Percentiles rank a stretch among this genome's conserved stretches.
Evolutionary conservation across 768 basidiomycete genomes (phyloP).

Genomic region (Dioszegia hungarica): DNA sequence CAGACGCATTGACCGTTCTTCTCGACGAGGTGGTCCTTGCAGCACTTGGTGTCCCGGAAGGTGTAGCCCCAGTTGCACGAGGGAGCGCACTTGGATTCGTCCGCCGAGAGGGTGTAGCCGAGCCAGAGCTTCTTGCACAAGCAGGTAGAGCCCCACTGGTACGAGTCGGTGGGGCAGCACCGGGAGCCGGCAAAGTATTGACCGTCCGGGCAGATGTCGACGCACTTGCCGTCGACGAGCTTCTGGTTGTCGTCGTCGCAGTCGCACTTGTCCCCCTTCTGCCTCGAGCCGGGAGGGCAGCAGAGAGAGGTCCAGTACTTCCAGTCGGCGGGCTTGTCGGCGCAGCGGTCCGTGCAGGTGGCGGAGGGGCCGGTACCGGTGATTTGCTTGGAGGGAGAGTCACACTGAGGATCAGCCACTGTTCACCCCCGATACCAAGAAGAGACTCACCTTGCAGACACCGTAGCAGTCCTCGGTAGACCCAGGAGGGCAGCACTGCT

Average conservation of each 20-base stretch:
- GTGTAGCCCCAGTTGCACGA: slow-evolving; percentile 1
- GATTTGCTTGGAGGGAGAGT: neutral
- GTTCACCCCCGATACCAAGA: neutral
- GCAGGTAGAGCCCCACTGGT: neutral
- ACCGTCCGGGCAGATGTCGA: slow-evolving; percentile 1
- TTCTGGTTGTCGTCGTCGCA: slow-evolving; percentile 10
- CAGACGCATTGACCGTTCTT: slow-evolving; percentile 22
- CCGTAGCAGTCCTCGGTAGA: slow-evolving; percentile 12
- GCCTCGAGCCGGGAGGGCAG: slow-evolving; percentile 1
- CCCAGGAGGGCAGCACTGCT: slow-evolving; percentile 20
- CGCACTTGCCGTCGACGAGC: neutral
- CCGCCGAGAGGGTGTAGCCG: slow-evolving; percentile 1
- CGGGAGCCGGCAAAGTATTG: slow-evolving; percentile 7
- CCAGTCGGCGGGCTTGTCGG: neutral
- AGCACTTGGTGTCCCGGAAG: slow-evolving; percentile 9
- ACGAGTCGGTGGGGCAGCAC: slow-evolving; percentile 1
- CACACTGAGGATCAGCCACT: neutral
- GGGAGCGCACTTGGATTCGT: slow-evolving; percentile 1
- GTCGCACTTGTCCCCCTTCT: slow-evolving; percentile 1
- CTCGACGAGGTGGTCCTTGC: slow-evolving; percentile 11
- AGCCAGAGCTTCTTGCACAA: neutral
- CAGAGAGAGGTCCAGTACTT: neutral
- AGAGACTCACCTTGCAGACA: neutral
- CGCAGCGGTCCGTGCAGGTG: slow-evolving; percentile 14
- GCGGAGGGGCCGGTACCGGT: neutral